A percentile compares a stretch with the other conserved stretches of the same genome.
Evolutionary conservation across 225 moss, liverwort and hornwort species (phyloP).

Genomic region (Climacium dendroides): DNA sequence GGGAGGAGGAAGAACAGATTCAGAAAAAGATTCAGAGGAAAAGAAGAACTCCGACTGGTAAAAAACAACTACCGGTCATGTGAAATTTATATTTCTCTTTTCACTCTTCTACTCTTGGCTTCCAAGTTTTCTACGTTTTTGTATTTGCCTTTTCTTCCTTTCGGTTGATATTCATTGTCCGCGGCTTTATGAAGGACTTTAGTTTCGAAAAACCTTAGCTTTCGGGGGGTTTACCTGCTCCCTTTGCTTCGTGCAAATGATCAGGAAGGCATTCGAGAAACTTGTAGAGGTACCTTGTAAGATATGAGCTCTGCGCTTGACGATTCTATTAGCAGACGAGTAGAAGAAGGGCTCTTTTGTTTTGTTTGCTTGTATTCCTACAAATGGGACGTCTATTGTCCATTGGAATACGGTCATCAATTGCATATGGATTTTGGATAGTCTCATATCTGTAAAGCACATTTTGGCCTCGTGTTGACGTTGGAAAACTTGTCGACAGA

Average conservation of each 20-base stretch:
- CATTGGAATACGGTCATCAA: background rate
- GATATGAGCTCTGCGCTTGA: background rate
- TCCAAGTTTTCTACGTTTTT: background rate
- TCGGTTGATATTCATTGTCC: background rate
- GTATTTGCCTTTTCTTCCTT: background rate
- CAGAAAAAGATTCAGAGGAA: background rate
- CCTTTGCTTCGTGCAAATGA: background rate
- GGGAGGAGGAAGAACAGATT: constrained; percentile 20
- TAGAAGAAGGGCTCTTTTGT: background rate
- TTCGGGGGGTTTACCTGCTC: background rate
- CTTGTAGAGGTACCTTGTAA: background rate
- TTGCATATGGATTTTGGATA: background rate
- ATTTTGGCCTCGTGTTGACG: background rate
- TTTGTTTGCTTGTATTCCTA: background rate
- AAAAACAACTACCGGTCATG: background rate
- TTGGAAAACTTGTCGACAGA: background rate
- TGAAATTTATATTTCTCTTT: background rate
- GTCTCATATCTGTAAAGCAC: background rate
- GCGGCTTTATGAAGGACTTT: background rate
- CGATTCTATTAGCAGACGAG: background rate
- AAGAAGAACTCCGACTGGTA: background rate
- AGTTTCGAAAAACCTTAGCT: background rate
- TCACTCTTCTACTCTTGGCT: background rate
- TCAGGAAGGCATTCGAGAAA: background rate
- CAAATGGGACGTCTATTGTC: background rate